These are phyloP conservation scores for Colletotrichum tropicale DNA, from an alignment of 2,329 filamentous ascomycete species.

Conservation along the genomic window DNA sequence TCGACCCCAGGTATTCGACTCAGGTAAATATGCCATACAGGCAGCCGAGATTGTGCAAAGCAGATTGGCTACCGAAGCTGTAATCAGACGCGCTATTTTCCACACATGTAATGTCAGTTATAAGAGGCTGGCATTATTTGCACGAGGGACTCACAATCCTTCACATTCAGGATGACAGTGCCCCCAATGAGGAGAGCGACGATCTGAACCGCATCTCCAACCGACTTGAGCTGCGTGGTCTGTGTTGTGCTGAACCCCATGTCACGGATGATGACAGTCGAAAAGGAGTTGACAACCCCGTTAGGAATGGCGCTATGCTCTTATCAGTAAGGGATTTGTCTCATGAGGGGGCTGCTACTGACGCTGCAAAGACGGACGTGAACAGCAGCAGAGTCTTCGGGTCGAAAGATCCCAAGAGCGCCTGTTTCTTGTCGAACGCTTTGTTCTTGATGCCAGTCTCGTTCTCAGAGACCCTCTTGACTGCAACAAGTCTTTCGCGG, in stretches of 20 bases:
- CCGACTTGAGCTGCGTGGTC: neutral
- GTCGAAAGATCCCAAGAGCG: constrained; percentile 24
- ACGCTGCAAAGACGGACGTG: neutral
- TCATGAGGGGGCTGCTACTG: neutral
- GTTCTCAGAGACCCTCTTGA: constrained; percentile 33
- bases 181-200: neutral
- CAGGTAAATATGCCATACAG: neutral
- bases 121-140: rapidly evolving
- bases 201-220: neutral
- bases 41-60: neutral
- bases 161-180: neutral
- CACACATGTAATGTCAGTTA: neutral
- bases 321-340: too few relatives aligned
- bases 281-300: neutral
- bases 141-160: neutral
- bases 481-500: constrained; percentile 31
- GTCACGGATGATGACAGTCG: neutral
- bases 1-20: neutral
- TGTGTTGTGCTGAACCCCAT: neutral
- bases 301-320: neutral
- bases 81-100: neutral
- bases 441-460: constrained; percentile 40
- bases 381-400: neutral
- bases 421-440: constrained; percentile 22
- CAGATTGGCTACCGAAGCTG: neutral